Conservation (phyloP, 441 rosid species). For the Lepidium campestre region DNA sequence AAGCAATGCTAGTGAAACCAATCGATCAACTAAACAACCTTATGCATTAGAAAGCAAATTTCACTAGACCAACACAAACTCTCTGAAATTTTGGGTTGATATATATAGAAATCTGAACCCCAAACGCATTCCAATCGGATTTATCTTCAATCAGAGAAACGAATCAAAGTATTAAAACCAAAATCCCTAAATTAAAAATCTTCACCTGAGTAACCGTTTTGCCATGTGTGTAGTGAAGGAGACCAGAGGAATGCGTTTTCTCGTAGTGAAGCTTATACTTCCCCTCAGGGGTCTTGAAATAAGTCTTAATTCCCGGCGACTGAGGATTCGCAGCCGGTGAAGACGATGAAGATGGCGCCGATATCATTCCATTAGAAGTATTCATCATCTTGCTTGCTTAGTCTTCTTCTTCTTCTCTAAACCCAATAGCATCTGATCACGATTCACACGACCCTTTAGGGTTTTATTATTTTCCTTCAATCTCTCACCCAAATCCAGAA, state of each 20-base stretch:
- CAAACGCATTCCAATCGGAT: background rate
- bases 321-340: constrained; percentile 76
- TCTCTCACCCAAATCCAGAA: constrained; percentile 8
- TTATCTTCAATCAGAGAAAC: background rate
- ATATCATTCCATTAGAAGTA: constrained; percentile 78
- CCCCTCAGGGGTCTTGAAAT: constrained; percentile 95
- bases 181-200: background rate
- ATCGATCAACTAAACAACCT: background rate
- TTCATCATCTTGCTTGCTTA: constrained; percentile 50
- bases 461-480: constrained; percentile 3
- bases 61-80: background rate
- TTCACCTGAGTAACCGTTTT: constrained; percentile 94
- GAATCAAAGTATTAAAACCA: background rate
- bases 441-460: constrained; percentile 36
- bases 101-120: background rate
- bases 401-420: constrained; percentile 16
- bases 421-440: constrained; percentile 59
- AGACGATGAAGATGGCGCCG: constrained; percentile 38
- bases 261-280: constrained; percentile 94
- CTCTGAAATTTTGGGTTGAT: background rate
- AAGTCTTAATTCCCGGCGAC: constrained; percentile 88
- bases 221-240: constrained; percentile 92
- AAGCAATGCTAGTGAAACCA: constrained; percentile 17
- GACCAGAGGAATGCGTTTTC: constrained; percentile 90
- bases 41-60: background rate